These are phyloP conservation scores for Solanum chmielewskii DNA, from an alignment of 257 asterid species.

Conservation along the genomic window DNA sequence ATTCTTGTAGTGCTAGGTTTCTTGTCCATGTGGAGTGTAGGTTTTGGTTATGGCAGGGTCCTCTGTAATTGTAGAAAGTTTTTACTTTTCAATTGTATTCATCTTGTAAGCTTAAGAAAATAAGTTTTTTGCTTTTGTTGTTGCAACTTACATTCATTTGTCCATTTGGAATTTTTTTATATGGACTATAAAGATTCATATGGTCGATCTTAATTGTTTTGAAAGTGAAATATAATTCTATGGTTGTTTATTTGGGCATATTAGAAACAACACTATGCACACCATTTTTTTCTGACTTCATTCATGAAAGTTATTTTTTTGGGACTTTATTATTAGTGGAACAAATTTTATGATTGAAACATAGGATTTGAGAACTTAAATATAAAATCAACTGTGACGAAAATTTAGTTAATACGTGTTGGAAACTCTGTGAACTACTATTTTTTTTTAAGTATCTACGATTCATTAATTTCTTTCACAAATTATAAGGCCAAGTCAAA, in stretches of 20 bases:
- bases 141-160: not conserved
- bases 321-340: too few relatives aligned
- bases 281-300: not conserved
- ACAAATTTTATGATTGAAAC: not conserved
- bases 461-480: not conserved
- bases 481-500: not conserved
- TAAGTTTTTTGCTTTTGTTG: not conserved
- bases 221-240: not conserved
- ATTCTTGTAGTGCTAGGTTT: slow-evolving; percentile 34
- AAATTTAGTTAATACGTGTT: not conserved
- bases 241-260: not conserved
- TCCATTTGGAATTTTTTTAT: not conserved
- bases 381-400: not conserved
- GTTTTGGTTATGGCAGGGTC: slow-evolving; percentile 7
- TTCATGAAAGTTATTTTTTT: too few relatives aligned
- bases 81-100: not conserved
- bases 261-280: not conserved
- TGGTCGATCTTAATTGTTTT: not conserved
- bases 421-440: not conserved
- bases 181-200: not conserved
- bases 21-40: slow-evolving; percentile 25
- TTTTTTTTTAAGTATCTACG: not conserved
- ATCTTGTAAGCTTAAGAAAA: not conserved
- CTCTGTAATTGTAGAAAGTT: slow-evolving; percentile 8
- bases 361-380: not conserved